Evolutionary conservation across 2,329 filamentous ascomycete species (phyloP).

Genomic region (Hypoxylon sp.): DNA sequence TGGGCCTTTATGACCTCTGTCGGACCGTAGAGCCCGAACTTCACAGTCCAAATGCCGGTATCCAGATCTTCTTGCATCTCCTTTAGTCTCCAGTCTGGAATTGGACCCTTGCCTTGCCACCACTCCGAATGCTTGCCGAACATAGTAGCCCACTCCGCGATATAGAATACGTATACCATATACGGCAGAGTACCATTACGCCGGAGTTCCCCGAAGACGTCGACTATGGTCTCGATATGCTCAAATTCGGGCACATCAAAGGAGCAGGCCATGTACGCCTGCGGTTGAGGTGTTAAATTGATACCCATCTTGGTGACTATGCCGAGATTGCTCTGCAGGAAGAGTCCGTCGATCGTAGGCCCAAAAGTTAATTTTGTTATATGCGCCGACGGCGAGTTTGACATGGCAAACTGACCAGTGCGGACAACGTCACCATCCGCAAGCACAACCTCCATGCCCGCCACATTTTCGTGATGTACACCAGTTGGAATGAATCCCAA

Average conservation of each 20-base stretch:
- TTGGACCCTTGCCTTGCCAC: slow-evolving; percentile 61
- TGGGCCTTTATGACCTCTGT: slow-evolving; percentile 61
- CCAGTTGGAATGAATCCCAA: slow-evolving; percentile 57
- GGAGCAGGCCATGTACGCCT: slow-evolving; percentile 63
- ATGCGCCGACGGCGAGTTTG: slow-evolving; percentile 58
- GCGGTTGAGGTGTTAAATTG: slow-evolving; percentile 58
- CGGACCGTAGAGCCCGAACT: slow-evolving; percentile 62
- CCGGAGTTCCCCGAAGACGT: slow-evolving; percentile 61
- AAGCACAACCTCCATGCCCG: slow-evolving; percentile 62
- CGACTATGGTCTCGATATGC: slow-evolving; percentile 62
- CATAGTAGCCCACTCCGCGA: slow-evolving; percentile 63
- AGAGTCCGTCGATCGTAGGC: slow-evolving; percentile 63
- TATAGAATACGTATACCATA: slow-evolving; percentile 62
- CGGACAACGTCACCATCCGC: slow-evolving; percentile 61
- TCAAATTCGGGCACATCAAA: slow-evolving; percentile 63
- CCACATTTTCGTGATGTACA: slow-evolving; percentile 63
- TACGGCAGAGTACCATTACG: slow-evolving; percentile 61
- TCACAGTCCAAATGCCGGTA: slow-evolving; percentile 62
- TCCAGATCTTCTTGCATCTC: slow-evolving; percentile 61
- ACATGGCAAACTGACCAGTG: slow-evolving; percentile 62
- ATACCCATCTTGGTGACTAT: slow-evolving; percentile 71
- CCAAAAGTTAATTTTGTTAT: slow-evolving; percentile 59
- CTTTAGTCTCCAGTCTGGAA: slow-evolving; percentile 62
- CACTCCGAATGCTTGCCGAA: slow-evolving; percentile 60
- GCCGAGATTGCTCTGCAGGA: slow-evolving; percentile 68